Base-by-base conservation (phyloP, 1,139 yeast species). In the Trichomonascaceae sp. region DNA sequence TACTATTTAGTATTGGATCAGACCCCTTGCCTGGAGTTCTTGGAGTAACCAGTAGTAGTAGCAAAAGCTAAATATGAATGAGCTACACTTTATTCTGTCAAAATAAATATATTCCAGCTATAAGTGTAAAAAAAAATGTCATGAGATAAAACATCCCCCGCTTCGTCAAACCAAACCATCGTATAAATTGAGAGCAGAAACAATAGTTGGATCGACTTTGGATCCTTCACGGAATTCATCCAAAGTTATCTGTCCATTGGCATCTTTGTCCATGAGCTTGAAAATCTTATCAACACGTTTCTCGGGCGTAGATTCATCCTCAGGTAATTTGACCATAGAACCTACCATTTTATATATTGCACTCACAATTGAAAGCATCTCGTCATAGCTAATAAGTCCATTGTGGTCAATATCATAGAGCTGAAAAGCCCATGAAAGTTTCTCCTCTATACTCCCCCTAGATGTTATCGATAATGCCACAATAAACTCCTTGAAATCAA, bases 281-380 rank as follows among this genome's bases (percentile, higher is more conserved):
- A 95, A 93, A 55, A 93, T 83, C 75, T 90, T 90, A 55, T 83
- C 80, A 2, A 90, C 90, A 57, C 98, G 79, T 62, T 83, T 75
- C 63, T 91, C 97, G 0, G 99, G 99, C 0, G 98, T 90, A 51
- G 83, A 81, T 64, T 91, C 98, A 66, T 90, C 96, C n/a, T 84
- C 93, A 7, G 91, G 90, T 53, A 91, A 76, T 58, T 85, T 83
- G 58, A 91, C 96, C 96, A 91, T 91, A 1, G 91, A 80, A 0
- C 99, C 99, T 55, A 93, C 86, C 98, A 95, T 90, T 70, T 87
- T 87, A 70, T 93, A 93, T 43, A 93, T 88, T 27, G 98, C 87
- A 30, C 79, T 76, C 8, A 91, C 87, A 46, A 95, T 89, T 3
- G 82, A 75, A 55, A 89, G 74, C 82, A 93, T 82, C 67, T 93